Base-by-base conservation (phyloP, 495 filamentous ascomycete genomes). In the Aspergillus kassunensis region DNA sequence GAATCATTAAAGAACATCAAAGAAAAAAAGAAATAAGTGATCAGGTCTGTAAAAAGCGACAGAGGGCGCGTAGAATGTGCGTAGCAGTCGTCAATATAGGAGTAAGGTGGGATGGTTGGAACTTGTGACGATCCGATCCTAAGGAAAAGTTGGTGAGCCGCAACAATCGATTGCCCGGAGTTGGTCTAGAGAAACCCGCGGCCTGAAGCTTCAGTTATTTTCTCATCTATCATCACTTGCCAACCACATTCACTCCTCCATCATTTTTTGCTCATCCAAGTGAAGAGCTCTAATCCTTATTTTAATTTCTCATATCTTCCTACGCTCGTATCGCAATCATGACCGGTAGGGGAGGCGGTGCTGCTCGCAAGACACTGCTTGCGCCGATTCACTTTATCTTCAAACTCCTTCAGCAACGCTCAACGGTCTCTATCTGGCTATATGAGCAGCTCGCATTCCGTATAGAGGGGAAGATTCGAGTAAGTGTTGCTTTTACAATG, bases 311-410 rank as follows among this genome's bases (percentile, higher is more conserved):
- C 39, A n/a, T 21, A 49, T 42, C 35, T 34, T 30, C 44, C 19
- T 18, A 54, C 35, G 20, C 34, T 13, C 24, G 34, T 31, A 44
- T 48, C 55, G 42, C 18, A 69, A 80, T 59, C 65, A 96, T 96
- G 90, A 82, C 87, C 54, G 83, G 87, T 65, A 83, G 89, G 69
- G 86, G 86, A 59, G 75, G 73, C 49, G 88, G 88, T 58, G 89
- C 85, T 56, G 80, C 80, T 57, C 84, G 89, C 71, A 89, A 89
- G 76, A 95, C 97, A 56, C 79, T 98, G 62, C 84, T 97, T 44
- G 91, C 92, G 36, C 93, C 93, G 6, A 96, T 97, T 76, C 96
- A 98, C 71, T 96, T 96, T 68, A 96, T 98, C 66, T 98, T 98
- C 83, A 91, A 89, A 75, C 83, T 96, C 35, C 81, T 98, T 27